Evolutionary conservation across 2,329 filamentous ascomycete species (phyloP).

Genomic region (Nectriaceae sp.): DNA sequence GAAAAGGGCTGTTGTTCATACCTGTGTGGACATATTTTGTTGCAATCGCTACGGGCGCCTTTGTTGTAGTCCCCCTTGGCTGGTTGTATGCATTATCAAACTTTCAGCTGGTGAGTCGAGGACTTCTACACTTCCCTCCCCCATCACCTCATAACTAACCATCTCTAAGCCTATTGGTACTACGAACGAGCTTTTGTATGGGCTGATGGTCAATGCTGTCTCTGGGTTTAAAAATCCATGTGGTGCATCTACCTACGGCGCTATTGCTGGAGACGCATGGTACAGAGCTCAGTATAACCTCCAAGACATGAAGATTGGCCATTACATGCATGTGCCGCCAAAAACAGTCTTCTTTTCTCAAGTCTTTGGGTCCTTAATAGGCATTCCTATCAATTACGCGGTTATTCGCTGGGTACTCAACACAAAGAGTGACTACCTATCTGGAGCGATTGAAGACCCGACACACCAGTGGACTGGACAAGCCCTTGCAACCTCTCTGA

Average conservation of each 20-base stretch:
- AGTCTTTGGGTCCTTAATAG: constrained; percentile 59
- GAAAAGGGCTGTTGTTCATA: constrained; percentile 55
- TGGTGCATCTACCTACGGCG: constrained; percentile 58
- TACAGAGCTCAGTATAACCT: constrained; percentile 59
- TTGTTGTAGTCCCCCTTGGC: constrained; percentile 58
- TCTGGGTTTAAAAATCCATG: constrained; percentile 55
- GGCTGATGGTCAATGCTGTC: constrained; percentile 58
- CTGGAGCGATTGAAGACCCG: constrained; percentile 52
- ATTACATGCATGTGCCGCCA: constrained; percentile 64
- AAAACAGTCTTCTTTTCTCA: constrained; percentile 62
- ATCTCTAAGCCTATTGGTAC: constrained; percentile 48
- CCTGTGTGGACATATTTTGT: constrained; percentile 63
- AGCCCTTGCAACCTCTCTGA: constrained; percentile 50
- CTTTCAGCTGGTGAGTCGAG: constrained; percentile 37
- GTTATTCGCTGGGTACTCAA: constrained; percentile 62
- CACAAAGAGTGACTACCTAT: constrained; percentile 57
- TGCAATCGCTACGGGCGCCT: constrained; percentile 53
- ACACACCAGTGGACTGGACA: constrained; percentile 65
- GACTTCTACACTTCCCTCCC: too few species aligned
- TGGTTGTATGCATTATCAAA: constrained; percentile 64
- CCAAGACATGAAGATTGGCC: constrained; percentile 65
- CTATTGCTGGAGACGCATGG: constrained; percentile 64
- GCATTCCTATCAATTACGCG: constrained; percentile 62
- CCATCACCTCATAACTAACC: background rate
- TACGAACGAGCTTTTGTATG: constrained; percentile 62